A percentile compares a stretch with the other conserved stretches of the same genome.
These are phyloP conservation scores for Fabrea salina DNA, from an alignment of 169 alveolate genomes.

Conservation along the genomic window DNA sequence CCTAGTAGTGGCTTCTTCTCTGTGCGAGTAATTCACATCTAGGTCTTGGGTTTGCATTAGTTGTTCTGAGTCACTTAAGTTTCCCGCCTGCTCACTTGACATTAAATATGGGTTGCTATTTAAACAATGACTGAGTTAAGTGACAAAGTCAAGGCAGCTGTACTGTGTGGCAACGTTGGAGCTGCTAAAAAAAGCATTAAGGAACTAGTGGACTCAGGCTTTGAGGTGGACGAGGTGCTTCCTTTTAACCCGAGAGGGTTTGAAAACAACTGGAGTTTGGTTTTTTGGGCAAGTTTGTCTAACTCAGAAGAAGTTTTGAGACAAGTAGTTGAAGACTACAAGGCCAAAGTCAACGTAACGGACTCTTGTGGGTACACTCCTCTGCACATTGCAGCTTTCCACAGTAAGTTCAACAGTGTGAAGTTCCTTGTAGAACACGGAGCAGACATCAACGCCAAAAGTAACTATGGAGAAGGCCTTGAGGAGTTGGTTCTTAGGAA, in stretches of 20 bases:
- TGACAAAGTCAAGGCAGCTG: background rate
- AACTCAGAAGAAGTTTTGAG: background rate
- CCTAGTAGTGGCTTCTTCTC: too few relatives aligned
- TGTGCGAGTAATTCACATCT: too few relatives aligned
- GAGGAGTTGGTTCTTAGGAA: background rate
- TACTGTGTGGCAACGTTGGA: background rate
- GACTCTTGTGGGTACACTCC: background rate
- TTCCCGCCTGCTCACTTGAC: too few relatives aligned
- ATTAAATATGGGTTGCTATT: too few relatives aligned
- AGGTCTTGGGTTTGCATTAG: too few relatives aligned
- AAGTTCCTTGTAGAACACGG: constrained; percentile 4
- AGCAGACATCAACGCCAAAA: background rate
- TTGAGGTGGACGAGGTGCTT: background rate
- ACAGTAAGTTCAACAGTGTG: background rate
- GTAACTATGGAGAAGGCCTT: constrained; percentile 28
- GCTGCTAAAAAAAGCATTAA: background rate
- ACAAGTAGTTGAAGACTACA: background rate
- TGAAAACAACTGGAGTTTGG: constrained; percentile 19
- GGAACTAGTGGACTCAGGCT: background rate
- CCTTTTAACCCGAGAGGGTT: background rate
- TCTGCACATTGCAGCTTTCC: constrained; percentile 9
- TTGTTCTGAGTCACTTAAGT: too few relatives aligned
- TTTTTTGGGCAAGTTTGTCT: constrained; percentile 28
- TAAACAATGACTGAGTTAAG: too few relatives aligned
- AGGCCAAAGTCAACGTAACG: background rate